Evolutionary conservation across 352 stramenopile species (phyloP), one percentile per base, ranked within the genome.

Genomic region (Globisporangium cylindrosporum): DNA sequence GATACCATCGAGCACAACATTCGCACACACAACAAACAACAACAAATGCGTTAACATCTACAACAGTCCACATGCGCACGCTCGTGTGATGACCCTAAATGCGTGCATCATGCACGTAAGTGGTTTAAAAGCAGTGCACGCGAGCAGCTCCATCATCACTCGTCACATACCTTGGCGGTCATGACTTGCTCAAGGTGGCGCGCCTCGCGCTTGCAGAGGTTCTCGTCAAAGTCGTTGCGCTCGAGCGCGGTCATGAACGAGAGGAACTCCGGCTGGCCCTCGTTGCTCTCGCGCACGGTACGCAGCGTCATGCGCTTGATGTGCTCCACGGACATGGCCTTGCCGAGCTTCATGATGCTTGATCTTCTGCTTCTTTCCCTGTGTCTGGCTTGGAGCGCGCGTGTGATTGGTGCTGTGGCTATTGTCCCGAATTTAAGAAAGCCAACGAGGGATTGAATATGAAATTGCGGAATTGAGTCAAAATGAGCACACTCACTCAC

Each of bases 261-360:
- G 41, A 93, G 73, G 71, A 92, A 93, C 80, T 96, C 88, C 12
- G 77, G 70, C 65, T 92, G 81, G 1, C 88, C 86, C 55, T 94
- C 87, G 46, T 76, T 94, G 59, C 82, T 80, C 61, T 95, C 88
- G 71, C 84, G 82, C 63, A 93, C 73, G 18, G 88, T 93, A 71
- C 88, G 88, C 80, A 92, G 80, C 74, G 88, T 96, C 88, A 96
- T 96, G 77, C 88, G 88, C 84, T 94, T 94, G 76, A 96, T 93
- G 72, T 96, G 88, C 77, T 94, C 88, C 72, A 90, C 79, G 64
- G 87, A 91, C 63, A 94, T 80, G 64, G 80, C 83, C 70, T 86
- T 88, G 53, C 81, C 72, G 63, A 94, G 82, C 82, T 92, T 94
- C 86, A 94, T 94, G 65, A 59, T 81, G 38, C 10, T 22, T 59